A percentile compares a stretch with the other conserved stretches of the same genome.
These are phyloP conservation scores for Tetrahymena borealis DNA, from an alignment of 73 alveolate species.

Conservation along the genomic window DNA sequence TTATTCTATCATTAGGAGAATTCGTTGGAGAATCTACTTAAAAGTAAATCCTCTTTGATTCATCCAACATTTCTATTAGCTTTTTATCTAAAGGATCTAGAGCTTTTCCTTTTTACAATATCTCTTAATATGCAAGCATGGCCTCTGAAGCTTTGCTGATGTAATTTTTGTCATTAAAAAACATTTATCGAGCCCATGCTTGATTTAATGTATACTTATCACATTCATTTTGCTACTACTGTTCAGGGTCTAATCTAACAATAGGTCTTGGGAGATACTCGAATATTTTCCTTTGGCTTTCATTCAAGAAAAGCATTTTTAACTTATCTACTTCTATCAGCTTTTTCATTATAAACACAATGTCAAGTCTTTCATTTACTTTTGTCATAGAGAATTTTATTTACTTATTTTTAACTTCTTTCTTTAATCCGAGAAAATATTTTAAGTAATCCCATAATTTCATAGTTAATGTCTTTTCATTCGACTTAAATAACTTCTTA, in stretches of 20 bases:
- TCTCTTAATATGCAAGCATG: not conserved
- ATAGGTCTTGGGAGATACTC: not conserved
- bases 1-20: not conserved
- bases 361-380: not conserved
- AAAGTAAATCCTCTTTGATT: not conserved
- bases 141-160: not conserved
- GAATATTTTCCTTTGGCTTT: not conserved
- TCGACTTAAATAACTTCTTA: not conserved
- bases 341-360: not conserved
- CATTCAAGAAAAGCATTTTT: not conserved
- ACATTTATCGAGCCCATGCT: not conserved
- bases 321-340: not conserved
- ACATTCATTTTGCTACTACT: not conserved
- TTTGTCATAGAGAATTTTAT: not conserved
- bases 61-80: not conserved
- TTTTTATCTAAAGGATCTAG: not conserved
- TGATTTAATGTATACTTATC: not conserved
- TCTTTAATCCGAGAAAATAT: not conserved
- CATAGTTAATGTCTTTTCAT: not conserved
- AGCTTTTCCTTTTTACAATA: not conserved
- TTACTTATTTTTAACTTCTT: not conserved
- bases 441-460: not conserved
- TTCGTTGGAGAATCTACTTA: not conserved
- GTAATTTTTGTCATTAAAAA: not conserved
- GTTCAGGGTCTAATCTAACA: not conserved